Evolutionary conservation across 1,284 basidiomycete genomes (phyloP).

Genomic region (Stereum hirsutum): DNA sequence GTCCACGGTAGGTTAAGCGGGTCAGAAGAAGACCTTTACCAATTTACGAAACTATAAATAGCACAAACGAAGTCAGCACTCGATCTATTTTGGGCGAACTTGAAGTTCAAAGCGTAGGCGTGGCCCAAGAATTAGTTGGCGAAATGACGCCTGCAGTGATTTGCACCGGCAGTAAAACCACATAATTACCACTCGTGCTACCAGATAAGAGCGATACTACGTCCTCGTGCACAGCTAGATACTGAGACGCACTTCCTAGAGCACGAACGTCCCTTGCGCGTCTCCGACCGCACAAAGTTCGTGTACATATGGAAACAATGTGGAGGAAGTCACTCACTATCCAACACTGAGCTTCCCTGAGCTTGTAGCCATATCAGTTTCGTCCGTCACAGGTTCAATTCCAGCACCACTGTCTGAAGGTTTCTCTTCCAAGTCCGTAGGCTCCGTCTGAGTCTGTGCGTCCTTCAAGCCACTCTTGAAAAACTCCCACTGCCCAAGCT

Average conservation of each 20-base stretch:
- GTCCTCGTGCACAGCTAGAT: no score
- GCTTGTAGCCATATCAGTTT: background rate
- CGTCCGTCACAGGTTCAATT: background rate
- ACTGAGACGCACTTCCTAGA: no score
- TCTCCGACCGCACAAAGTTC: background rate
- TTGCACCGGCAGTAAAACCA: no score
- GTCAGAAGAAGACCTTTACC: background rate
- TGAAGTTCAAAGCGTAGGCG: no score
- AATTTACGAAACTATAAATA: conserved; percentile 3
- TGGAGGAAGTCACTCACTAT: conserved; percentile 3
- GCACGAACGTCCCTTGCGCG: no score
- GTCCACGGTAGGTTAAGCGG: background rate
- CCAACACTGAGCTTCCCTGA: conserved; percentile 2
- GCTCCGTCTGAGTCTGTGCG: background rate
- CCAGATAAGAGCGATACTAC: no score
- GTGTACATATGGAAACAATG: no score
- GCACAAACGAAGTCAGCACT: background rate
- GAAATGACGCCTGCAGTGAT: no score
- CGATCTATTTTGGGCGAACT: background rate
- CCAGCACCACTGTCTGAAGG: background rate
- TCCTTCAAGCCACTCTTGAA: background rate
- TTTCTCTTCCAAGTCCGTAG: background rate
- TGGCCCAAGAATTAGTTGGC: no score
- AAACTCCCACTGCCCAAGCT: background rate
- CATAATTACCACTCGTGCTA: no score